Conservation (phyloP, 129 eudicot genomes). For the sunflower (Helianthus annuus) region HanXRQr2.0-SUNRISE NC_035434.2:172182885-172183384, state of each 20-base stretch:
- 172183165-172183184: background rate
- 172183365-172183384: too few species aligned
- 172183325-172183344: too few species aligned
- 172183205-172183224: too few species aligned
- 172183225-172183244: too few species aligned
- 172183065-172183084: conserved; percentile 43
- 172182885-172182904: too few species aligned
- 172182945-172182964: background rate
- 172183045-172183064: conserved; percentile 92
- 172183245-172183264: too few species aligned
- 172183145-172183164: background rate
- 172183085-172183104: conserved; percentile 16
- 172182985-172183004: background rate
- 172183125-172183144: too few species aligned
- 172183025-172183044: conserved; percentile 85
- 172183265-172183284: too few species aligned
- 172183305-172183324: too few species aligned
- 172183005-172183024: conserved; percentile 68
- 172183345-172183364: too few species aligned
- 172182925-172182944: background rate
- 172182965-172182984: conserved; percentile 6
- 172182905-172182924: background rate
- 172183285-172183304: too few species aligned
- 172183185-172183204: background rate
- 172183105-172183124: background rate